Conservation (phyloP, 495 filamentous ascomycete species). For the Neurospora sp. region DNA sequence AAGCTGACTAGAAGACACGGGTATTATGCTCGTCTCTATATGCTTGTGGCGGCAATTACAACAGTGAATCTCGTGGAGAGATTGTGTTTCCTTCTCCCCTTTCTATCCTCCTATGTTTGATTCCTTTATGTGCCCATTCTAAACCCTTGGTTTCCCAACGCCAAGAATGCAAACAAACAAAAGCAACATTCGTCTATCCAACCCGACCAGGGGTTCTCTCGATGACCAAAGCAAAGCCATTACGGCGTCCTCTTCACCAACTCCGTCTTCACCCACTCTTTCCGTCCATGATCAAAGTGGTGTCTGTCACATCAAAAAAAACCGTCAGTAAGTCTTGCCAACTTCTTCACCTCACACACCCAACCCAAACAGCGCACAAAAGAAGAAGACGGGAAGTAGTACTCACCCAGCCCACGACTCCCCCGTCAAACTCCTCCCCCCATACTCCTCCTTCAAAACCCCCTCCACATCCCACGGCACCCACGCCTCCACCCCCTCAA, state of each 20-base stretch:
- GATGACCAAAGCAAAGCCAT: not conserved
- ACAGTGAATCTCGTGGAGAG: not conserved
- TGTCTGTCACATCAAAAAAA: not conserved
- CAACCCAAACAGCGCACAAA: not conserved
- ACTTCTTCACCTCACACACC: not conserved
- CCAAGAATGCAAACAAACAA: not conserved
- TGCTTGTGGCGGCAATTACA: not conserved
- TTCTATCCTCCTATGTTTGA: not conserved
- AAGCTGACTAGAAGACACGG: not conserved
- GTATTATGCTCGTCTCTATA: not conserved
- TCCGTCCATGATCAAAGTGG: not conserved
- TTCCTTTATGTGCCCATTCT: not conserved
- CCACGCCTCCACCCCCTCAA: conserved; percentile 65
- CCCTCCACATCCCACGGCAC: conserved; percentile 67
- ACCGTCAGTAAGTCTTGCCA: not conserved
- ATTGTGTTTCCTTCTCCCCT: not conserved
- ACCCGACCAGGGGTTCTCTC: not conserved
- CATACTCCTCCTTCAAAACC: conserved; percentile 69
- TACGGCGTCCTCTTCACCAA: not conserved
- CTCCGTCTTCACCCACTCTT: not conserved
- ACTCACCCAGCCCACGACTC: conserved; percentile 56
- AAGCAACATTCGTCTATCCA: not conserved
- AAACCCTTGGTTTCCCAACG: not conserved
- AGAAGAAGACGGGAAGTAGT: not conserved
- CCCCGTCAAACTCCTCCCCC: conserved; percentile 49